Conservation (phyloP, 176 grass and related monocot species). For the Eragrostis curvula region DNA sequence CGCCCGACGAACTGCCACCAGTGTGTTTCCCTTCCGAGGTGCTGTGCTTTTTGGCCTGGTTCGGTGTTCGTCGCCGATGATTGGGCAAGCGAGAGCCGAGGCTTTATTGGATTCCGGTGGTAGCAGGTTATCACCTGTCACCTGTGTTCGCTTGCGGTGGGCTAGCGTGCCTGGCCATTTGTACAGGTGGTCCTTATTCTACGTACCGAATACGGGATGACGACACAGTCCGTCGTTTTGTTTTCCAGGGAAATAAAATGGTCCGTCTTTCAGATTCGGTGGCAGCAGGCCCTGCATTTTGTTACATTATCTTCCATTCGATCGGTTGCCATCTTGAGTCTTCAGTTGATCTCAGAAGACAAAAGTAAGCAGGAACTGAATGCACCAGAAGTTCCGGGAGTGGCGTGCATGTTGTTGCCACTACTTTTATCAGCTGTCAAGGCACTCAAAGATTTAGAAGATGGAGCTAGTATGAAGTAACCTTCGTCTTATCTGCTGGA, state of each 20-base stretch:
- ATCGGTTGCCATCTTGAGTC: neutral
- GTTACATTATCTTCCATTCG: neutral
- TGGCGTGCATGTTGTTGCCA: neutral
- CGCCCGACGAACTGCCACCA: neutral
- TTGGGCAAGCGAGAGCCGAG: neutral
- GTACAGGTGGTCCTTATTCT: neutral
- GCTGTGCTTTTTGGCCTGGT: conserved; percentile 7
- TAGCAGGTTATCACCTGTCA: neutral
- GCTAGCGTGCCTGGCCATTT: conserved; percentile 18
- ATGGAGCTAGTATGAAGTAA: neutral
- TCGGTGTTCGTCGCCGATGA: neutral
- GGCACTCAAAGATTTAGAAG: neutral
- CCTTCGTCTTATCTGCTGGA: neutral
- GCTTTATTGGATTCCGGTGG: conserved; percentile 4
- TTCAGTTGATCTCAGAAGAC: neutral
- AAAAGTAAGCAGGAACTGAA: neutral
- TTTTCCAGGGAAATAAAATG: neutral
- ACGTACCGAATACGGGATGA: neutral
- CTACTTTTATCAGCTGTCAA: neutral
- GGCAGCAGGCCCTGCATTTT: neutral
- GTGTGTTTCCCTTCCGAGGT: neutral
- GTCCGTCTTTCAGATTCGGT: neutral
- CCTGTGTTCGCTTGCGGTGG: neutral
- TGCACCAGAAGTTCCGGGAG: neutral
- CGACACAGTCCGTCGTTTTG: neutral